phyloP scores from a whole-genome alignment of 2,329 filamentous ascomycete genomes.

The Ophiognomonia clavigignenti-juglandacearum region DNA sequence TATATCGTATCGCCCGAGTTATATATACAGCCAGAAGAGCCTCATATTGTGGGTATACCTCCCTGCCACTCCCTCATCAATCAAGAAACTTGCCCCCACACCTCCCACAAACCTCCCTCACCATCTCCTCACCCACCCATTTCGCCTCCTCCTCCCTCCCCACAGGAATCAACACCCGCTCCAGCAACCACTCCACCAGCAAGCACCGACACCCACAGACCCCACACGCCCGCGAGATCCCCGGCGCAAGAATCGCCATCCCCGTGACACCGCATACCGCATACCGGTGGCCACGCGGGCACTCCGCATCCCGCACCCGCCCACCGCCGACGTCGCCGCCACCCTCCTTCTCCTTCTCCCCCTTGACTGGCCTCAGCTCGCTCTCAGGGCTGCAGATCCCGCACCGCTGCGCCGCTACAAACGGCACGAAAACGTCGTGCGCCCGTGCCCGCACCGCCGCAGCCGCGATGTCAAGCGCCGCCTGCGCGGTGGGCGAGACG shows the following conservation, averaged over 20 bases:
- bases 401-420: conserved; percentile 35
- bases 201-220: conserved; percentile 51
- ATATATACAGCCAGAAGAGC: background rate
- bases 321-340: background rate
- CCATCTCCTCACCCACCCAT: conserved; percentile 17
- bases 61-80: conserved; percentile 10
- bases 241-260: conserved; percentile 49
- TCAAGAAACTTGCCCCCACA: conserved; percentile 33
- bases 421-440: conserved; percentile 32
- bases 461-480: conserved; percentile 3
- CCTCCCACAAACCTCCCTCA: conserved; percentile 25
- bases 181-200: conserved; percentile 35
- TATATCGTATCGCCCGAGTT: too few relatives aligned
- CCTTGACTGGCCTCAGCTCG: background rate
- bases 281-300: conserved; percentile 32
- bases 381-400: conserved; percentile 38
- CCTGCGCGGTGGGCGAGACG: too few relatives aligned
- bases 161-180: conserved; percentile 19
- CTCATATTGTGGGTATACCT: background rate
- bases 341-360: background rate
- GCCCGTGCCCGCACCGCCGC: conserved; percentile 19
- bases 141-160: conserved; percentile 16
- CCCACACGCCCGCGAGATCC: conserved; percentile 48
- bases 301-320: conserved; percentile 21
- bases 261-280: conserved; percentile 45